Evolutionary conservation across 805 yeast genomes (phyloP), one percentile per base, ranked within the genome.

Genomic region (Monosporozyma siamensis): DNA sequence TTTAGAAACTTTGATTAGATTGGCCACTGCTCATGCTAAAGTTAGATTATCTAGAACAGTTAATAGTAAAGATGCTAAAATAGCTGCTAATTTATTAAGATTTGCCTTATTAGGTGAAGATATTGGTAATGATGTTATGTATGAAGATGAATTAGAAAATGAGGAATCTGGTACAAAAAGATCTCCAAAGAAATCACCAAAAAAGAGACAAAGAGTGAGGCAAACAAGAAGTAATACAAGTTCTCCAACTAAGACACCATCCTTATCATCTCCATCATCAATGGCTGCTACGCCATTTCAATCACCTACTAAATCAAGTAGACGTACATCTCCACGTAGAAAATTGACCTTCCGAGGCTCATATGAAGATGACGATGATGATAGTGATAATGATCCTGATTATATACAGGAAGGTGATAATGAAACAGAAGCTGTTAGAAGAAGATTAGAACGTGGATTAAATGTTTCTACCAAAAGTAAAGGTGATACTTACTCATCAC

Each of bases 11-110:
- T 70, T 90, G 50, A 90, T 90, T 61, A 95, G 98, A 71, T 69
- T 90, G 46, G 72, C 97, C 0, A 85, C 97, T 1, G 97, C 98
- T 0, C 97, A 92, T 64, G 97, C 97, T 9, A 90, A 92, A 62
- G 85, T 90, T n/a, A 74, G 97, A 52, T 69, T 92, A 44, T 82
- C 95, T 18, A 77, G 75, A 51, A 72, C 75, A 1, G 82, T 92
- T 14, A 86, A 80, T 25, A 72, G 73, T 17, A 72, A 71, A 48
- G 98, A 92, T 63, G 95, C 96, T 2, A 66, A 70, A 48, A 82
- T 84, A 30, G 98, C 98, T 4, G 90, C 86, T 52, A 81, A 81
- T 52, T 64, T 92, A 56, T 69, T 92, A 49, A 75, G 95, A 55
- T 92, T 75, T 61, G 90, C 97, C 0, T 68, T 92, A 50, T 83